These are phyloP conservation scores for Boletus subcaerulescens DNA, from an alignment of 768 basidiomycete species.

Conservation along the genomic window DNA sequence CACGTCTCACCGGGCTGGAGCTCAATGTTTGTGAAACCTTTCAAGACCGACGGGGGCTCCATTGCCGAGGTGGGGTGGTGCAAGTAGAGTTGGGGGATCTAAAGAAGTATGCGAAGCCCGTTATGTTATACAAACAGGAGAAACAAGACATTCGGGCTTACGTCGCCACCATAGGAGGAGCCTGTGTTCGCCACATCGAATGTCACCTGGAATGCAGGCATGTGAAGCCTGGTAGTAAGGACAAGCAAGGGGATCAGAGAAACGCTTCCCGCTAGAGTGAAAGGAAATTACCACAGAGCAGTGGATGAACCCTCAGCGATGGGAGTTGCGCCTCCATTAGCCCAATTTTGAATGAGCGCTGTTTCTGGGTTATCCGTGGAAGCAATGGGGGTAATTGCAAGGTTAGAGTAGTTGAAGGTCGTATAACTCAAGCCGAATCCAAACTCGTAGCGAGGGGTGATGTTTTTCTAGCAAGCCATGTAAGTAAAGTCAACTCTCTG, in stretches of 20 bases:
- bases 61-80: constrained; percentile 59
- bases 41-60: constrained; percentile 70
- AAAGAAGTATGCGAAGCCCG: neutral
- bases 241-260: neutral
- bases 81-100: constrained; percentile 77
- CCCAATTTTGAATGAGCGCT: constrained; percentile 50
- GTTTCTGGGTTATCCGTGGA: constrained; percentile 30
- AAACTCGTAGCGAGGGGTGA: constrained; percentile 82
- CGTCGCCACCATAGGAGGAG: constrained; percentile 58
- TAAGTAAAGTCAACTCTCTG: neutral
- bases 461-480: constrained; percentile 46
- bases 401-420: constrained; percentile 64
- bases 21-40: constrained; percentile 64
- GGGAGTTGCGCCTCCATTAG: constrained; percentile 52
- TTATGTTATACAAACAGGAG: neutral
- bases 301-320: constrained; percentile 56
- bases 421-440: constrained; percentile 91
- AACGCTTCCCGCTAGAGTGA: neutral
- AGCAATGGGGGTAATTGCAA: constrained; percentile 46
- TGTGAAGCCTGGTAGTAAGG: constrained; percentile 50
- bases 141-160: constrained; percentile 25
- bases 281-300: constrained; percentile 51
- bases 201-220: constrained; percentile 57
- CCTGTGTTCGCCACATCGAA: constrained; percentile 72
- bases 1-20: constrained; percentile 46